phyloP scores from a whole-genome alignment of 192 early-diverging fungal genomes.

The Spinellus fusiger region DNA sequence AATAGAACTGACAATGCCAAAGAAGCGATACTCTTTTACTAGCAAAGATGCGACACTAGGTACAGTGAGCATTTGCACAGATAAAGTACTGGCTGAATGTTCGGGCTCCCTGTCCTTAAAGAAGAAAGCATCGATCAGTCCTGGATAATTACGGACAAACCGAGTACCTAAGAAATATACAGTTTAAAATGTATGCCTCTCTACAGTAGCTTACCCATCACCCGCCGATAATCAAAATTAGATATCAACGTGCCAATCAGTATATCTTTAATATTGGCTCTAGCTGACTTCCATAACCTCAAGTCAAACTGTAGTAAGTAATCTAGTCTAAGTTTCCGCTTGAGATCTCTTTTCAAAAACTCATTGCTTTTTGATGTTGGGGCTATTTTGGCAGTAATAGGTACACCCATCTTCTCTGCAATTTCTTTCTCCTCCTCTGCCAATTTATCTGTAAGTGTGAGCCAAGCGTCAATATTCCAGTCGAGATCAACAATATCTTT shows the following conservation, averaged over 20 bases:
- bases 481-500: constrained; percentile 23
- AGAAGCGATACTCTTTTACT: constrained; percentile 68
- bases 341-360: constrained; percentile 35
- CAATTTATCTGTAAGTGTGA: constrained; percentile 13
- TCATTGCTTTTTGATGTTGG: not conserved
- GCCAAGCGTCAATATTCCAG: constrained; percentile 21
- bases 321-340: constrained; percentile 66
- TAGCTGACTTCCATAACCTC: constrained; percentile 84
- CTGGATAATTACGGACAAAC: constrained; percentile 81
- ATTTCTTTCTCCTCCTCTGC: constrained; percentile 9
- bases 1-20: constrained; percentile 71
- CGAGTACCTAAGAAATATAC: constrained; percentile 60
- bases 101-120: constrained; percentile 84
- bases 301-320: constrained; percentile 79
- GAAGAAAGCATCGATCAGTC: constrained; percentile 72
- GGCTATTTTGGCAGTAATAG: not conserved
- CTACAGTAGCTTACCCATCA: constrained; percentile 46
- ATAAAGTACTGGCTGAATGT: constrained; percentile 82
- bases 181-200: not conserved
- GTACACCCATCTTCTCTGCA: constrained; percentile 8
- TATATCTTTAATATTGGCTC: constrained; percentile 72
- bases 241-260: constrained; percentile 83
- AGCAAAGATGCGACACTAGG: constrained; percentile 82
- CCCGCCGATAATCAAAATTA: constrained; percentile 70
- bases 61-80: constrained; percentile 92